phyloP scores from a whole-genome alignment of 306 rosid species.

The Cicer chorassanicum region DNA sequence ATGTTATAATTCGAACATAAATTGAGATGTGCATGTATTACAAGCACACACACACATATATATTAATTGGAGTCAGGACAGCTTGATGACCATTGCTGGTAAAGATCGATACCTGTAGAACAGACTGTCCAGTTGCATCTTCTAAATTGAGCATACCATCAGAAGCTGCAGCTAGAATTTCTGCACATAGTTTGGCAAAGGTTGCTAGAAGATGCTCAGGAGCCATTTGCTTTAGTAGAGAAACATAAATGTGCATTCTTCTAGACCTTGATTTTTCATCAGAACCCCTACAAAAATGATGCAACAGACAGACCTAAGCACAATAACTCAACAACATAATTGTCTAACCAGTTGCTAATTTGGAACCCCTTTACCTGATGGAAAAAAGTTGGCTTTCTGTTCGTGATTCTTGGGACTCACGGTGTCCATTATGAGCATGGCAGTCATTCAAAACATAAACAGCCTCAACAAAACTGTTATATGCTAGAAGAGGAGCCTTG shows the following conservation, averaged over 20 bases:
- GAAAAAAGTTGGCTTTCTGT: slow-evolving; percentile 71
- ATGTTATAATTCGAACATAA: slow-evolving; percentile 38
- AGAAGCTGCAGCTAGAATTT: slow-evolving; percentile 90
- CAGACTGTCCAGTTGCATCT: slow-evolving; percentile 76
- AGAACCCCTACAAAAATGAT: slow-evolving; percentile 64
- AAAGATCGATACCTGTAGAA: slow-evolving; percentile 70
- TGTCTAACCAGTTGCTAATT: slow-evolving; percentile 33
- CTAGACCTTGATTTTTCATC: slow-evolving; percentile 78
- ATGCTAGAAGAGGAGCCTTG: slow-evolving; percentile 89
- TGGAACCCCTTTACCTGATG: slow-evolving; percentile 63
- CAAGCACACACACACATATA: not conserved
- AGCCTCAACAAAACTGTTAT: slow-evolving; percentile 92
- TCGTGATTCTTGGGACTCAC: slow-evolving; percentile 58
- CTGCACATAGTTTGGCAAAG: slow-evolving; percentile 90
- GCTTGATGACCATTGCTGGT: slow-evolving; percentile 12
- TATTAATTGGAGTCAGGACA: not conserved
- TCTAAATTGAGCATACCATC: slow-evolving; percentile 81
- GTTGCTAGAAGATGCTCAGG: slow-evolving; percentile 94
- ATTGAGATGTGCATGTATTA: not conserved
- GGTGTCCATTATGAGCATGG: slow-evolving; percentile 69
- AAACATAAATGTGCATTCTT: slow-evolving; percentile 88
- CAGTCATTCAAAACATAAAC: slow-evolving; percentile 85
- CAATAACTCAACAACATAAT: slow-evolving; percentile 26
- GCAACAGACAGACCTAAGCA: slow-evolving; percentile 27
- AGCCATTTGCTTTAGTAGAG: slow-evolving; percentile 91